Evolutionary conservation across 2,329 filamentous ascomycete genomes (phyloP).

Genomic region (Scedosporium boydii): DNA sequence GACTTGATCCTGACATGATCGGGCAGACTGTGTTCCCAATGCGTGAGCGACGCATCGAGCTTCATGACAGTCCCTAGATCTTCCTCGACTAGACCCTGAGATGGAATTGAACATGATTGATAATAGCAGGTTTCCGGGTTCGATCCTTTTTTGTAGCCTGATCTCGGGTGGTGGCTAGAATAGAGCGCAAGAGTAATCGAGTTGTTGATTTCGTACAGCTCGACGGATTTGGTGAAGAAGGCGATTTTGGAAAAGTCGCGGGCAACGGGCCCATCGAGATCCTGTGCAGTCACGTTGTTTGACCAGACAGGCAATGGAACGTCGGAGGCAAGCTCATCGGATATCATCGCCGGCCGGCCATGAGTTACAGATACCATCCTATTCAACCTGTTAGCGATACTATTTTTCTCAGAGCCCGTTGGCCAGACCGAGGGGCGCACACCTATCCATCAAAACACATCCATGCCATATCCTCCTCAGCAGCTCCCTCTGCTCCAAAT

Average conservation of each 20-base stretch:
- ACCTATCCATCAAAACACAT: conserved; percentile 29
- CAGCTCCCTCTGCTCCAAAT: conserved; percentile 17
- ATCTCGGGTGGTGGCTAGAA: conserved; percentile 6
- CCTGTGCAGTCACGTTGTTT: background rate
- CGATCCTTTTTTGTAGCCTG: conserved; percentile 7
- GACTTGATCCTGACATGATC: conserved; percentile 14
- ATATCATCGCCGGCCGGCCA: conserved; percentile 26
- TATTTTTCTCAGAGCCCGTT: background rate
- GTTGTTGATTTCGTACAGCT: conserved; percentile 27
- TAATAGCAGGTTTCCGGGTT: background rate
- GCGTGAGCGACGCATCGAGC: conserved; percentile 20
- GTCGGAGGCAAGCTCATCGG: conserved; percentile 14
- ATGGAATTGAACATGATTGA: background rate
- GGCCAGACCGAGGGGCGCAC: background rate
- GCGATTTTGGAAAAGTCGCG: conserved; percentile 11
- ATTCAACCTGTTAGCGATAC: background rate
- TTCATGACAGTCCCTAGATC: conserved; percentile 21
- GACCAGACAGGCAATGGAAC: conserved; percentile 17
- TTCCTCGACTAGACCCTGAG: conserved; percentile 12
- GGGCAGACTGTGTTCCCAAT: conserved; percentile 21
- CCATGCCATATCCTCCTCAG: conserved; percentile 25
- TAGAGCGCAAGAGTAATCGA: conserved; percentile 20
- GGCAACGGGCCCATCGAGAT: background rate
- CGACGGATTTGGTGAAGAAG: conserved; percentile 25
- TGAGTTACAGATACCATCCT: conserved; percentile 27